Evolutionary conservation across 345 rosid species (phyloP).

Genomic region (Brassica carinata): DNA sequence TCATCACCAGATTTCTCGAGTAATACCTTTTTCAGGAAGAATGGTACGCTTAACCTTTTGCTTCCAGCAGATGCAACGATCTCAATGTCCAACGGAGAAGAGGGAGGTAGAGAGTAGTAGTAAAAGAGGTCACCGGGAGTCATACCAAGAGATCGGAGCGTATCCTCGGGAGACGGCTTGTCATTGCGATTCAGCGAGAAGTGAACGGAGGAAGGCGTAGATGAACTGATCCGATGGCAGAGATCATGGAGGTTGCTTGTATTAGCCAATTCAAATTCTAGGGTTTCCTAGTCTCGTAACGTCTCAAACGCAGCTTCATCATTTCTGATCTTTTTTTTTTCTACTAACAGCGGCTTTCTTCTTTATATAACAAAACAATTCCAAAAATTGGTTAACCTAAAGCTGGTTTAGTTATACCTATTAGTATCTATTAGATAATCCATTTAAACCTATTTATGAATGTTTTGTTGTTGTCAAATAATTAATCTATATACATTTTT

Average conservation of each 20-base stretch:
- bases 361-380: neutral
- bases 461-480: no score
- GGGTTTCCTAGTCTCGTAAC: neutral
- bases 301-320: neutral
- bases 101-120: neutral
- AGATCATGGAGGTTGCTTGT: neutral
- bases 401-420: no score
- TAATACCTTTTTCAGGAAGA: constrained; percentile 57
- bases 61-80: constrained; percentile 18
- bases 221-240: neutral
- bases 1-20: constrained; percentile 50
- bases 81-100: constrained; percentile 7
- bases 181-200: constrained; percentile 75
- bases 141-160: constrained; percentile 62
- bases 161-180: constrained; percentile 51
- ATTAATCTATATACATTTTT: no score
- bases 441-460: no score
- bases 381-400: no score
- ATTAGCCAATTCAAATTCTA: neutral
- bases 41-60: constrained; percentile 53
- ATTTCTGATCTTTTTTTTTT: neutral
- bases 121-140: constrained; percentile 50
- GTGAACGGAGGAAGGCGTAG: constrained; percentile 44
- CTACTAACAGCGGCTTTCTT: neutral
- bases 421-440: no score